Conservation (phyloP, 2,329 filamentous ascomycete genomes). For the Aurifilum marmelostoma region DNA sequence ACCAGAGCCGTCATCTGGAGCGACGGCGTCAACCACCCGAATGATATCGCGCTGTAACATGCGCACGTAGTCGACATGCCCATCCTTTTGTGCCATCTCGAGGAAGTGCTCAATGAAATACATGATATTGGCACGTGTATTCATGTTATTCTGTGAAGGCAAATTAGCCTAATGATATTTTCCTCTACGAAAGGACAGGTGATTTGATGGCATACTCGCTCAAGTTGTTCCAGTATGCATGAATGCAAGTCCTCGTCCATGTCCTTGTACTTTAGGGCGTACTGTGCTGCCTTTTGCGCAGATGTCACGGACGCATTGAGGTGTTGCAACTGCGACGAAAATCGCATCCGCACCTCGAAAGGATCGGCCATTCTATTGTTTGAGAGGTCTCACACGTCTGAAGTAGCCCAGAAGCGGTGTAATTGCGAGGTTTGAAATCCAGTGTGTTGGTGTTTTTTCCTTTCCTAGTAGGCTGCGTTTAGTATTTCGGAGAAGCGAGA, state of each 20-base stretch:
- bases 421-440: neutral
- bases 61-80: constrained; percentile 78
- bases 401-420: neutral
- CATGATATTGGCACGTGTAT: constrained; percentile 97
- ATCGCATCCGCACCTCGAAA: constrained; percentile 97
- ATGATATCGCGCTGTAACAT: constrained; percentile 97
- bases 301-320: constrained; percentile 89
- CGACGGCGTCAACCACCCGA: constrained; percentile 88
- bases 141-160: constrained; percentile 84
- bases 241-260: constrained; percentile 97
- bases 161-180: constrained; percentile 26
- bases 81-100: constrained; percentile 78
- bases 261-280: constrained; percentile 90
- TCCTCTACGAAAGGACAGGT: neutral
- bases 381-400: neutral
- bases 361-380: constrained; percentile 67
- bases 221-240: constrained; percentile 94
- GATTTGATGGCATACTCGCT: constrained; percentile 60
- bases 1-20: constrained; percentile 82
- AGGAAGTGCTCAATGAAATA: constrained; percentile 97
- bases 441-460: constrained; percentile 1
- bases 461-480: neutral
- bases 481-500: neutral
- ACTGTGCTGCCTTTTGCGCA: constrained; percentile 89
- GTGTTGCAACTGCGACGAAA: constrained; percentile 86